Evolutionary conservation across 176 grass and related monocot genomes (phyloP), one percentile per base, ranked within the genome.

Genomic region (Eremochloa ophiuroides): DNA sequence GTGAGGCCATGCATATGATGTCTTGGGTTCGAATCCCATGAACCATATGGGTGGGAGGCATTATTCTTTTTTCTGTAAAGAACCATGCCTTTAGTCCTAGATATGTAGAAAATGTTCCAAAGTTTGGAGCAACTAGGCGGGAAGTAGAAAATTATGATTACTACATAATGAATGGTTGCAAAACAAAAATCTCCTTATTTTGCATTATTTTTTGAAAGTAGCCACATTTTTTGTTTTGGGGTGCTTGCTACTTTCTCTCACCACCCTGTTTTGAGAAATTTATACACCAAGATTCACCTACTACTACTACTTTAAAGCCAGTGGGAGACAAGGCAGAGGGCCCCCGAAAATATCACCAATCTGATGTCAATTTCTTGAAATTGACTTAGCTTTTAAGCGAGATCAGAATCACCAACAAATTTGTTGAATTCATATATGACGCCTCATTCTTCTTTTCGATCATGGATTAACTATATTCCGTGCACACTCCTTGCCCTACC

Each of bases 311-410:
- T 59, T 46, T 34, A 34, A 42, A 20, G 33, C 72, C 26, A 69
- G 38, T 84, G 73, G 73, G 1, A 34, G 56, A 42, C 5, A n/a
- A 12, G 35, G 7, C 44, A 35, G 44, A 2, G n/a, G 5, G 23
- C 1, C 18, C 40, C 48, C 43, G 50, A 60, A 59, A 84, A 84
- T 56, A 59, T 29, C 46, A 23, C 6, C 28, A 8, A 47, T 73
- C 38, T 62, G 17, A 47, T 73, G 55, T 73, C 80, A 5, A 38
- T 38, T 82, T 55, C 43, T 53, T 12, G 4, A 83, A 31, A 40
- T 66, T 75, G 71, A 66, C 81, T 75, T 83, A 20, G 44, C 34
- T 75, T 83, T 76, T 47, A 84, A 75, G 44, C 16, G 42, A 76
- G 16, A 31, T 18, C 3, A 75, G 8, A 63, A 73, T 41, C 11